These are phyloP conservation scores for Nosema muscidifuracis DNA, from an alignment of 371 early-diverging fungal genomes.

Conservation along the genomic window DNA sequence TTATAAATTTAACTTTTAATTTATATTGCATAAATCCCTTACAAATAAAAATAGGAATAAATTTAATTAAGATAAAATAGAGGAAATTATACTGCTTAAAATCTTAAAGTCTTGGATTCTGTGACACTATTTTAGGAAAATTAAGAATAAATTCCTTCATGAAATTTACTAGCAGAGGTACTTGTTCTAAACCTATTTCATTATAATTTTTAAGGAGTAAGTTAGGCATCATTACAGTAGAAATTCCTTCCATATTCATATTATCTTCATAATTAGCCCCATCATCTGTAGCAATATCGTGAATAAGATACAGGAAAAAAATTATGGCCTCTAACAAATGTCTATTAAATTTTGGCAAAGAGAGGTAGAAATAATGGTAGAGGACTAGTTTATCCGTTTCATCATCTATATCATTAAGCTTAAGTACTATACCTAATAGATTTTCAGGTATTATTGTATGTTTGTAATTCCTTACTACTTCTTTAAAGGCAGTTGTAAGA, in stretches of 20 bases:
- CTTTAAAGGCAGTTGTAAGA: conserved; percentile 40
- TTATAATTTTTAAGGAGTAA: conserved; percentile 38
- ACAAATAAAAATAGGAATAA: no score
- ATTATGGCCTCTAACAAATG: conserved; percentile 39
- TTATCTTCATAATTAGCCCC: conserved; percentile 22
- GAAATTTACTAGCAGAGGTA: conserved; percentile 40
- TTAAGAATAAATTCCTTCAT: conserved; percentile 40
- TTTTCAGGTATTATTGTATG: conserved; percentile 39
- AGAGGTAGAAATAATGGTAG: conserved; percentile 25
- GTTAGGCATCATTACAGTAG: conserved; percentile 57
- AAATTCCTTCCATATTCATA: conserved; percentile 49
- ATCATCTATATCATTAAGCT: conserved; percentile 27
- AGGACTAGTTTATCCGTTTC: conserved; percentile 32
- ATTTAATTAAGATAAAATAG: no score
- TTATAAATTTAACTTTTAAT: no score
- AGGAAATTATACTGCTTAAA: no score
- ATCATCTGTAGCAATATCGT: conserved; percentile 19
- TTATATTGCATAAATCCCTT: no score
- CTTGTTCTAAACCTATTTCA: conserved; percentile 27
- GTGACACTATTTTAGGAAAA: conserved; percentile 26
- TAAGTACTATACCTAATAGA: conserved; percentile 26
- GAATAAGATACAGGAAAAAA: conserved; percentile 32
- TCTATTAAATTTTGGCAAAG: conserved; percentile 51
- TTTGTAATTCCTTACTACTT: conserved; percentile 37
- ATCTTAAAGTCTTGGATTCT: no score